Evolutionary conservation across 1,284 basidiomycete genomes (phyloP), one percentile per base, ranked within the genome.

Genomic region (Meripilus lineatus): DNA sequence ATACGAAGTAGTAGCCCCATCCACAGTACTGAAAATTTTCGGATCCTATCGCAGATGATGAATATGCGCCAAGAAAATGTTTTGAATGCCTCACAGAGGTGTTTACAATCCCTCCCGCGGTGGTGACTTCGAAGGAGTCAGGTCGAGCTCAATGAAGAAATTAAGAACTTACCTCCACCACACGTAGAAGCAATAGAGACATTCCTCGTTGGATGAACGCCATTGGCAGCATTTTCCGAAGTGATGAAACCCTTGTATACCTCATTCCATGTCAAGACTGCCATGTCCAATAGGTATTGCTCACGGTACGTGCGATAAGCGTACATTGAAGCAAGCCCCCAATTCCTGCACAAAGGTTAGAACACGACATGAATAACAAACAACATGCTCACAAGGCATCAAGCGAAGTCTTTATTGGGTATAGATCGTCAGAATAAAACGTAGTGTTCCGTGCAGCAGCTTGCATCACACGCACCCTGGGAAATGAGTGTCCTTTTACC

Each of bases 291-390:
- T 22, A 50, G 40, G 17, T 38, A 33, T 17, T 43, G 23, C 20
- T 44, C 33, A n/a, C 33, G 11, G 32, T 47, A 50, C 20, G 42
- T 42, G 18, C 46, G 45, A 35, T 50, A 42, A 4, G 48, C 45
- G 24, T 47, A 47, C 15, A 44, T 38, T n/a, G 32, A 34, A 5
- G 41, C 32, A 17, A 38, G 24, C n/a, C n/a, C 45, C 45, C 41
- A 47, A 21, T 18, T 34, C 8, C 45, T 47, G n/a, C 4, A 4
- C 38, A 28, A 10, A n/a, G n/a, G n/a, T n/a, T n/a, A n/a, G n/a
- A n/a, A n/a, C n/a, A n/a, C n/a, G n/a, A n/a, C n/a, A n/a, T n/a
- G n/a, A n/a, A n/a, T n/a, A n/a, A n/a, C n/a, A n/a, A n/a, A n/a
- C n/a, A n/a, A n/a, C n/a, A n/a, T n/a, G n/a, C n/a, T n/a, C n/a